These are phyloP conservation scores for Ophiostoma piceae DNA, from an alignment of 2,329 filamentous ascomycete genomes.

Conservation along the genomic window DNA sequence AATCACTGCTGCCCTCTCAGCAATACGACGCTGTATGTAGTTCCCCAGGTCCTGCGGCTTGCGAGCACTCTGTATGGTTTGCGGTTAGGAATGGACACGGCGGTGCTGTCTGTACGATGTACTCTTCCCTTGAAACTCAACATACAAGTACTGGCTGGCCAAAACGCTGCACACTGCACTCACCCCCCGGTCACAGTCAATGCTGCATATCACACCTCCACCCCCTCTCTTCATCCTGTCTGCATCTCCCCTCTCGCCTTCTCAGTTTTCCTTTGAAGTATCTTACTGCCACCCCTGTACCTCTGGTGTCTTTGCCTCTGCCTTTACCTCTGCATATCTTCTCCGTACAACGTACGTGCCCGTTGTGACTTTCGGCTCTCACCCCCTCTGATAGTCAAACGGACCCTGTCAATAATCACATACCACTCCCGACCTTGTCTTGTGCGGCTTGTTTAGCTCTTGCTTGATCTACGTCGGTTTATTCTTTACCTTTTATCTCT, in stretches of 20 bases:
- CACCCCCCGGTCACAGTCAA: conserved; percentile 4
- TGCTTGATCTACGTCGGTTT: conserved; percentile 5
- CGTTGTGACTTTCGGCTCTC: not conserved
- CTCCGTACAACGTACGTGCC: conserved; percentile 10
- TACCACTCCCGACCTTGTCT: conserved; percentile 2
- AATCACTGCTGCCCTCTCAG: not conserved
- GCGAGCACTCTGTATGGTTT: not conserved
- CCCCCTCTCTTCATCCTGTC: not conserved
- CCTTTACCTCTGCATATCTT: not conserved
- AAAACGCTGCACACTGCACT: not conserved
- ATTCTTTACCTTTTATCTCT: not conserved
- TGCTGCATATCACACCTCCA: conserved; percentile 16
- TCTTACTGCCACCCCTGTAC: too few relatives aligned
- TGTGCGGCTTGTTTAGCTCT: conserved; percentile 3
- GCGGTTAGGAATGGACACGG: not conserved
- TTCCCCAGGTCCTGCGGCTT: conserved; percentile 13
- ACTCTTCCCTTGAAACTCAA: too few relatives aligned
- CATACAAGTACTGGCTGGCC: not conserved
- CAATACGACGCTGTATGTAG: not conserved
- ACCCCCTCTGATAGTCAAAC: not conserved
- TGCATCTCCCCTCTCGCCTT: not conserved
- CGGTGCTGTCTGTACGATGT: not conserved
- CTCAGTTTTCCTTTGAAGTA: not conserved
- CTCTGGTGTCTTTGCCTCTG: not conserved
- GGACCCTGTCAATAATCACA: conserved; percentile 1